A percentile compares a stretch with the other conserved stretches of the same genome.
phyloP scores from a whole-genome alignment of 75 land plant genomes.

The Selaginella moellendorffii region DNA sequence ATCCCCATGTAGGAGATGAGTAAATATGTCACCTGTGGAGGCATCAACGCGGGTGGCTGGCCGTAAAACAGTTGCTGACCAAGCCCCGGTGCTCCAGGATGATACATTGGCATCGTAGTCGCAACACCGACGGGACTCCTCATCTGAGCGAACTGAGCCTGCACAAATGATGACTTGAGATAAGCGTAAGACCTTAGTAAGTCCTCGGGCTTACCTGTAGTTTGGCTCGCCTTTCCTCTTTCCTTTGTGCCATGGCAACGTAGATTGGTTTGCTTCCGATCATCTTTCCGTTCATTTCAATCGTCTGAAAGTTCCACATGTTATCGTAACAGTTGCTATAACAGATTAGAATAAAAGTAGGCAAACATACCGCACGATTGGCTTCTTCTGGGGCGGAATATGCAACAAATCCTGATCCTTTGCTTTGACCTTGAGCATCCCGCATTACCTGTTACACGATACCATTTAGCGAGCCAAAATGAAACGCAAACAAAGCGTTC shows the following conservation, averaged over 20 bases:
- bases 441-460: conserved; percentile 73
- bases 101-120: conserved; percentile 61
- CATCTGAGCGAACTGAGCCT: conserved; percentile 72
- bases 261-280: conserved; percentile 79
- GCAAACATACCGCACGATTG: conserved; percentile 49
- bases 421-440: conserved; percentile 60
- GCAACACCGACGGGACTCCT: conserved; percentile 39
- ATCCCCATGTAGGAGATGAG: too few relatives aligned
- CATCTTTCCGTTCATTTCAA: conserved; percentile 90
- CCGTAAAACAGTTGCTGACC: conserved; percentile 78
- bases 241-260: too few relatives aligned
- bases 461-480: too few relatives aligned
- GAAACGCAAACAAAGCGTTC: too few relatives aligned
- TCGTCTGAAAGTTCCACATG: too few relatives aligned
- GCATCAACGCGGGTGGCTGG: conserved; percentile 62
- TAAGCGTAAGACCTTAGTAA: too few relatives aligned
- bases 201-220: conserved; percentile 84
- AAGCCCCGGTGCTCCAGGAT: conserved; percentile 60
- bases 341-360: background rate
- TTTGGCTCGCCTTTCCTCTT: conserved; percentile 87
- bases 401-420: conserved; percentile 85
- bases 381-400: conserved; percentile 74
- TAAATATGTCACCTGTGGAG: conserved; percentile 88
- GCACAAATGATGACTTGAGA: too few relatives aligned
- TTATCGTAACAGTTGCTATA: too few relatives aligned